Evolutionary conservation across 1,284 basidiomycete genomes (phyloP).

Genomic region (Tilletia caries): DNA sequence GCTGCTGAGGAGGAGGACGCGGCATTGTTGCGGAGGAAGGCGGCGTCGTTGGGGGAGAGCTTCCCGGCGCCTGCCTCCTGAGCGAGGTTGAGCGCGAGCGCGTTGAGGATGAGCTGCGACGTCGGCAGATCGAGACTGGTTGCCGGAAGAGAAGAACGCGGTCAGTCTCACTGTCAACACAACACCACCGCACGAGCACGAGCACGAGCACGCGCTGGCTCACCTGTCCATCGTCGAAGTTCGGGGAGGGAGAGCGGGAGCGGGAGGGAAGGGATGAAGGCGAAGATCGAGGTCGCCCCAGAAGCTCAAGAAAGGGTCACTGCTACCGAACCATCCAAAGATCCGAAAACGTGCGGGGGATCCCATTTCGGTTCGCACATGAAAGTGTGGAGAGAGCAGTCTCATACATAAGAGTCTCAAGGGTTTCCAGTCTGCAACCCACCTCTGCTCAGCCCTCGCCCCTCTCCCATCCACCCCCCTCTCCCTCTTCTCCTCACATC

Average conservation of each 20-base stretch:
- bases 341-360: too few species aligned
- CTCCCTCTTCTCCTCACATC: too few species aligned
- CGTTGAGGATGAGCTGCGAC: conserved; percentile 73
- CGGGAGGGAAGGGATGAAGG: background rate
- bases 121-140: conserved; percentile 63
- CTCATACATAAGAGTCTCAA: too few species aligned
- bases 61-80: conserved; percentile 32
- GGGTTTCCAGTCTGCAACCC: too few species aligned
- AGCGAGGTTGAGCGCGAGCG: conserved; percentile 68
- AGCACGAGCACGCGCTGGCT: background rate
- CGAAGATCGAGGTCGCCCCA: too few species aligned
- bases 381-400: too few species aligned
- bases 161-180: background rate
- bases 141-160: background rate
- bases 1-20: conserved; percentile 31
- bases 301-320: too few species aligned
- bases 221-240: conserved; percentile 10
- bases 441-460: too few species aligned
- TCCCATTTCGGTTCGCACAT: too few species aligned
- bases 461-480: too few species aligned
- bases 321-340: too few species aligned
- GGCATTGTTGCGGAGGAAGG: conserved; percentile 25
- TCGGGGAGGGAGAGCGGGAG: background rate
- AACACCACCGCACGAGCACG: background rate
- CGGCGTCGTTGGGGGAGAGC: conserved; percentile 30